These are phyloP conservation scores for Phytophthora capsici DNA, from an alignment of 352 stramenopile genomes.

Conservation along the genomic window DNA sequence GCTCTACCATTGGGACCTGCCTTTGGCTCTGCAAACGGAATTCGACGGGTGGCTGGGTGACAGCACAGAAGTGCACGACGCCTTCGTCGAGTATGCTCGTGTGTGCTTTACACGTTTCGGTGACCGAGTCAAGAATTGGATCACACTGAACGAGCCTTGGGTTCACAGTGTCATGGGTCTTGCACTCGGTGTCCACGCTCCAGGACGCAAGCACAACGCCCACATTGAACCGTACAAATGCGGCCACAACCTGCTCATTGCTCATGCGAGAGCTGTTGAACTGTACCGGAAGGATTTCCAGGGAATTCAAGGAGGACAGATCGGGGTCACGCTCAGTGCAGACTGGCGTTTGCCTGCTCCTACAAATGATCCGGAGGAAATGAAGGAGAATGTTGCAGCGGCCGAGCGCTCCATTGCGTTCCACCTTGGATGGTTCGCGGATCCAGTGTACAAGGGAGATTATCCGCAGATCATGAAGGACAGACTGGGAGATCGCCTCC, in stretches of 20 bases:
- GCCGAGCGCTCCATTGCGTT: slow-evolving; percentile 87
- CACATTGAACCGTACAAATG: slow-evolving; percentile 85
- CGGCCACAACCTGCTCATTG: slow-evolving; percentile 90
- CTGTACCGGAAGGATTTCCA: slow-evolving; percentile 89
- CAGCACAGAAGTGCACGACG: slow-evolving; percentile 46
- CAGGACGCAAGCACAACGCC: slow-evolving; percentile 51
- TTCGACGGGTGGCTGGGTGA: slow-evolving; percentile 74
- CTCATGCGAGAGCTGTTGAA: slow-evolving; percentile 85
- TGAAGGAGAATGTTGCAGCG: slow-evolving; percentile 67
- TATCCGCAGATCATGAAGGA: slow-evolving; percentile 93
- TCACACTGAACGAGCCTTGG: slow-evolving; percentile 94
- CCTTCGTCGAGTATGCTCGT: slow-evolving; percentile 88
- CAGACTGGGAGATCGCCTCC: slow-evolving; percentile 80
- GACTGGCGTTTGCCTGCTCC: slow-evolving; percentile 89
- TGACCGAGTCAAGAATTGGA: slow-evolving; percentile 93
- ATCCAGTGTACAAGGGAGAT: slow-evolving; percentile 92
- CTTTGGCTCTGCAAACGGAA: slow-evolving; percentile 81
- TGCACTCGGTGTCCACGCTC: slow-evolving; percentile 86
- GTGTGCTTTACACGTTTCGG: slow-evolving; percentile 93
- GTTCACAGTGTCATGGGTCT: slow-evolving; percentile 89
- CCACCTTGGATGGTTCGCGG: slow-evolving; percentile 91
- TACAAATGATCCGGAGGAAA: slow-evolving; percentile 47
- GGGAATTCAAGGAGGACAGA: slow-evolving; percentile 63
- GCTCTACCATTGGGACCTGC: slow-evolving; percentile 97
- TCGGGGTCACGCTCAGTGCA: slow-evolving; percentile 93